A percentile compares a stretch with the other conserved stretches of the same genome.
phyloP scores from a whole-genome alignment of 257 asterid species.

The Nemophila menziesii region DNA sequence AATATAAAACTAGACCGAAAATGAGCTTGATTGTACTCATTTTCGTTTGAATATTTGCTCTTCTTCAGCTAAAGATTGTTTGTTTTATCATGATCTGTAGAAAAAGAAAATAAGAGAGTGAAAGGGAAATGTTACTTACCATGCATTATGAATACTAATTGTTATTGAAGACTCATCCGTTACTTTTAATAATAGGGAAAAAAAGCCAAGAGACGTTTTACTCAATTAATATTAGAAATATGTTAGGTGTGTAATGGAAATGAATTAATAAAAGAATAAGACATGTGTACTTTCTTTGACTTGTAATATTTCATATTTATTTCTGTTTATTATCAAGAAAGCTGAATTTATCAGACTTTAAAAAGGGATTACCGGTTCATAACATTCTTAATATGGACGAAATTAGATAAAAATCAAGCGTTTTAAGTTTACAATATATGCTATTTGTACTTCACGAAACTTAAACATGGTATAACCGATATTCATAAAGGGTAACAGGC shows the following conservation, averaged over 20 bases:
- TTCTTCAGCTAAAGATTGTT: not conserved
- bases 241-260: not conserved
- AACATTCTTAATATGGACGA: too few relatives aligned
- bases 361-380: too few relatives aligned
- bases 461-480: too few relatives aligned
- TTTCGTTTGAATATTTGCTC: not conserved
- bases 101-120: not conserved
- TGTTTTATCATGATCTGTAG: not conserved
- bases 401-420: too few relatives aligned
- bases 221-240: not conserved
- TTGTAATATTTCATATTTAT: too few relatives aligned
- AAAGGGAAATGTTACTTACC: not conserved
- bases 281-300: not conserved
- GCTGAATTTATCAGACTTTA: too few relatives aligned
- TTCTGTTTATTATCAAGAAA: not conserved
- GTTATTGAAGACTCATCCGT: not conserved
- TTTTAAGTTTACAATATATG: too few relatives aligned
- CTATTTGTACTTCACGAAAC: too few relatives aligned
- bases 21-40: constrained; percentile 17
- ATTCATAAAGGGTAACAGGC: too few relatives aligned
- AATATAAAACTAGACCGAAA: constrained; percentile 15
- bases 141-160: not conserved
- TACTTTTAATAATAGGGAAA: not conserved
- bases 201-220: not conserved
- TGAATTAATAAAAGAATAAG: not conserved